Evolutionary conservation across 2,329 filamentous ascomycete species (phyloP).

Genomic region (Cladosporium sp.): DNA sequence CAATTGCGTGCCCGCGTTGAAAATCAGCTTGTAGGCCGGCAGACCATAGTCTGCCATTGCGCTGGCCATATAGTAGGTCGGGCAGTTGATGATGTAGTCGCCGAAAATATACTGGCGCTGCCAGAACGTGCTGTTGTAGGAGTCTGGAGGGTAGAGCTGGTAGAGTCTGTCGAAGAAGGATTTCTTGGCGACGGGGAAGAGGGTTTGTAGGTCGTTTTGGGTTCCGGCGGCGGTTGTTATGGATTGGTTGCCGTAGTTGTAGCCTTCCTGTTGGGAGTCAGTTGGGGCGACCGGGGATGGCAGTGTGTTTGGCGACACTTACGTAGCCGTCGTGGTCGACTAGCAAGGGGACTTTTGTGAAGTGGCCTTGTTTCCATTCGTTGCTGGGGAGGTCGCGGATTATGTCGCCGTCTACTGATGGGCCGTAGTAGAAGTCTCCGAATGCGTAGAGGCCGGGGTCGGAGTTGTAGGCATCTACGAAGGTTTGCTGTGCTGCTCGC

Average conservation of each 20-base stretch:
- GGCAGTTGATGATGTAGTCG: constrained; percentile 42
- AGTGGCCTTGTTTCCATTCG: constrained; percentile 32
- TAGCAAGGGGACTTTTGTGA: constrained; percentile 34
- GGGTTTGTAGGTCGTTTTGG: constrained; percentile 26
- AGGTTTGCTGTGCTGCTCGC: constrained; percentile 21
- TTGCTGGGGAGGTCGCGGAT: constrained; percentile 34
- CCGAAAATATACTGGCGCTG: constrained; percentile 38
- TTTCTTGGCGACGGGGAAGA: constrained; percentile 34
- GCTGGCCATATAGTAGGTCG: constrained; percentile 35
- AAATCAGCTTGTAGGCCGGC: constrained; percentile 32
- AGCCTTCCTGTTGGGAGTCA: constrained; percentile 28
- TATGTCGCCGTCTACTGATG: constrained; percentile 38
- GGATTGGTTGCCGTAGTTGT: constrained; percentile 31
- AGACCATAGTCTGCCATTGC: constrained; percentile 26
- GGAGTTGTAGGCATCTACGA: constrained; percentile 13
- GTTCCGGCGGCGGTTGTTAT: constrained; percentile 27
- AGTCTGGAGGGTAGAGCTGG: constrained; percentile 34
- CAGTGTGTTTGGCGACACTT: background rate
- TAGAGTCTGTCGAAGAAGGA: constrained; percentile 39
- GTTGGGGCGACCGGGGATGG: background rate
- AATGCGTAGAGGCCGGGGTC: constrained; percentile 23
- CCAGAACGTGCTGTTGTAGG: constrained; percentile 36
- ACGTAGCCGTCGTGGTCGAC: constrained; percentile 33
- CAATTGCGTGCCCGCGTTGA: constrained; percentile 32
- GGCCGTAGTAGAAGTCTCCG: constrained; percentile 40